Base-by-base conservation (phyloP, 2,329 filamentous ascomycete genomes). In the Monosporascus cannonballus region DNA sequence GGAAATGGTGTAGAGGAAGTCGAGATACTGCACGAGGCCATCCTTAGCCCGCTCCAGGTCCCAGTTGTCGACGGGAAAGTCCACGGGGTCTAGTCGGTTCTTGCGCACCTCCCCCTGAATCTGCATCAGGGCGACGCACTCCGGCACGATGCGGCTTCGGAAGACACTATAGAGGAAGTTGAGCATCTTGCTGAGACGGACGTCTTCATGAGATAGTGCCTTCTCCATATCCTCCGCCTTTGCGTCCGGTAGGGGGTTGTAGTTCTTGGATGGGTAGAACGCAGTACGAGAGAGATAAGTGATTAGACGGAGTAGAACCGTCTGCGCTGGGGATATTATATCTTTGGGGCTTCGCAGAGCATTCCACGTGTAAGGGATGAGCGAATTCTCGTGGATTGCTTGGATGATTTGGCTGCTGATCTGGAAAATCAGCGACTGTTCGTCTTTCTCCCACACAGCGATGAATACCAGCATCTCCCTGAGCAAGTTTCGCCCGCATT, bases 11-110 rank as follows among this genome's bases (percentile, higher is more conserved):
- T 88, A 90, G 51, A 96, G 87, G 67, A 97, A 96, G 62, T 96
- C 92, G 2, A 97, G 82, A 65, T 96, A 96, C 69, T 96, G 92
- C 49, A 92, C 90, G 1, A 97, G 83, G 1, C 93, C 93, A 64
- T 97, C 93, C 68, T 96, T 96, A 54, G 95, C 93, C 15, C 93
- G 84, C 68, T 97, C 93, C 87, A 97, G 96, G 64, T 97, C 93
- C 93, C 93, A 97, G 47, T 91, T 81, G 63, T 97, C 95, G 2
- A 96, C 85, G 0, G 93, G 93, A 63, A 96, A 97, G 64, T 96
- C 92, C 56, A 89, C 84, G 0, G 90, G 85, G 55, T 93, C 82
- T 17, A 86, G 84, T 52, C 85, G 79, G 34, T 86, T 85, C 41
- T 86, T 84, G 42, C 90, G 86, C 36, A 96, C 96, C 65, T 96